Evolutionary conservation across 305 asterid genomes (phyloP), one percentile per base, ranked within the genome.

Genomic region (Fraxinus velutina): DNA sequence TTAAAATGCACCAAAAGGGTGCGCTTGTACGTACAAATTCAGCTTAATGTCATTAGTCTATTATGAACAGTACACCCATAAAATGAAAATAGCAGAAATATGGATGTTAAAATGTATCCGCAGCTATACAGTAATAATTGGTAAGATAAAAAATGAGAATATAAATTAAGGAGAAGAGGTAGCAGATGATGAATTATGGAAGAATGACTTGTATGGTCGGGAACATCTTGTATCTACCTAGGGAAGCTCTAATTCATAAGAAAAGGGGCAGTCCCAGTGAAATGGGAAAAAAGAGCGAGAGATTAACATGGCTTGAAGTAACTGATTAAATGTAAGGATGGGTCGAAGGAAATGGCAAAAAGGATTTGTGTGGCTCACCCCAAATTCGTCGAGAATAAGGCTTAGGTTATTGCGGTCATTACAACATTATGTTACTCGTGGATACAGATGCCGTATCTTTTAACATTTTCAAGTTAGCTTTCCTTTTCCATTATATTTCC

Each of bases 21-120:
- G 39, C 44, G 50, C 33, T 62, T 17, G 75, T 75, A 79, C 39
- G 85, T 79, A 55, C 50, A 64, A 78, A 15, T 34, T 77, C 77
- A 50, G 30, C 33, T 32, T 52, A 36, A 78, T 71, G 64, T 79
- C 82, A 29, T 36, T 71, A 30, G 60, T 75, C 66, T 81, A 78
- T 66, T 70, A 62, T 39, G 71, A 29, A 4, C 75, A 32, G 19
- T 24, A 71, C 22, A 3, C 75, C 27, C 44, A 30, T 71, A 6
- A 32, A 36, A 30, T 71, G 44, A 30, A 71, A 1, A 30, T 71
- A 71, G 24, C 27, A 15, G 44, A 30, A 32, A 15, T 32, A 4
- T n/a, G 15, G 22, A 27, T n/a, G 32, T 32, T 19, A 55, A 55
- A 55, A 55, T 17, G 66, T 17, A 55, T 55, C 24, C 27, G 12